Evolutionary conservation across 2,329 filamentous ascomycete species (phyloP).

Genomic region (Cryphonectria nitschkei): DNA sequence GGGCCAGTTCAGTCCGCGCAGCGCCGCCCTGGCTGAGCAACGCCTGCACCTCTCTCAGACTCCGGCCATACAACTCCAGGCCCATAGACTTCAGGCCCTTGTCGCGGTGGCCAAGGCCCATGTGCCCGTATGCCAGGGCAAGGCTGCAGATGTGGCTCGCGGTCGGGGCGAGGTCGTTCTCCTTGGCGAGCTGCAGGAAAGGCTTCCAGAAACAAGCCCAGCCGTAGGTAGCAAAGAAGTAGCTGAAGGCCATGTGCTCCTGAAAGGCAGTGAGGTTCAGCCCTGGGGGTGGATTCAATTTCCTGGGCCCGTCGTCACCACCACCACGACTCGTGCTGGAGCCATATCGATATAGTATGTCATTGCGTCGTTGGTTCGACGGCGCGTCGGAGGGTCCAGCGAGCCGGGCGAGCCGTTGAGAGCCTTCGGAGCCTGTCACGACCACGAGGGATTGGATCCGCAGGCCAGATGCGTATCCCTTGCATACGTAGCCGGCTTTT

Average conservation of each 20-base stretch:
- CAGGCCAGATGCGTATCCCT: constrained; percentile 35
- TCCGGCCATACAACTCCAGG: constrained; percentile 28
- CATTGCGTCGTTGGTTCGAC: neutral
- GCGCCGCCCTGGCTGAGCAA: constrained; percentile 15
- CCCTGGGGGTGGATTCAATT: constrained; percentile 19
- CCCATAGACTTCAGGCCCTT: constrained; percentile 25
- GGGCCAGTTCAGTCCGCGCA: constrained; percentile 22
- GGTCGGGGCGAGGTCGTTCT: constrained; percentile 30
- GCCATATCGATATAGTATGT: neutral
- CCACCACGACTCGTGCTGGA: neutral
- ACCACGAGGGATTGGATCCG: constrained; percentile 35
- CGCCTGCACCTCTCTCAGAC: constrained; percentile 26
- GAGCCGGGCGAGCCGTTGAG: constrained; percentile 32
- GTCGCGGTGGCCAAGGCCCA: constrained; percentile 25
- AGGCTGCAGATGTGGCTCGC: constrained; percentile 29
- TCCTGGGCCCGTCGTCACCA: neutral
- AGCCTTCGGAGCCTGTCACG: constrained; percentile 32
- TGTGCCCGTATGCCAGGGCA: constrained; percentile 31
- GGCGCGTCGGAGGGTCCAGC: constrained; percentile 6
- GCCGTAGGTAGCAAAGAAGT: constrained; percentile 36
- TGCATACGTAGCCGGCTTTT: constrained; percentile 33
- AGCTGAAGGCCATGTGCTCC: constrained; percentile 35
- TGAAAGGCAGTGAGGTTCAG: constrained; percentile 34
- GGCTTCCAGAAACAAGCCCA: constrained; percentile 38
- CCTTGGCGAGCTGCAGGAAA: constrained; percentile 31